Evolutionary conservation across 768 basidiomycete genomes (phyloP), one percentile per base, ranked within the genome.

Genomic region (Hypholoma fasciculare): DNA sequence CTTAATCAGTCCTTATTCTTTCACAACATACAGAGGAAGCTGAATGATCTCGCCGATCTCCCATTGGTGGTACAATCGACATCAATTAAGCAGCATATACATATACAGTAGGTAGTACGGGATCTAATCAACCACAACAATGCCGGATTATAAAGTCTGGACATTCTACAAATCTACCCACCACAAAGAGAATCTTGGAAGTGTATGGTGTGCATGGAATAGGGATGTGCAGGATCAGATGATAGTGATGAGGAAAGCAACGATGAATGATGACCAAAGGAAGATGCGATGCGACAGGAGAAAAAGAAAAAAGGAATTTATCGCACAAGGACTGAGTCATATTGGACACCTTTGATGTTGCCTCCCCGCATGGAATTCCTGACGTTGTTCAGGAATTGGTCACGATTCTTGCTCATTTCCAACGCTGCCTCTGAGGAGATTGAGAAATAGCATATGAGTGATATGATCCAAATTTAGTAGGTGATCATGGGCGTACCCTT

Each of bases 1-100:
- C n/a, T 73, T 97, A 13, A 88, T 96, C 67, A 96, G 92, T 69
- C 94, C 94, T 4, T 94, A 88, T 72, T 90, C 90, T 3, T 97
- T 86, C 70, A 95, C 94, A 13, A 96, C 95, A 6, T 97, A 96
- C 69, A 79, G 93, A 61, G 95, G 95, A n/a, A 96, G 92, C 72
- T 93, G 65, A 71, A 58, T 53, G 58, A 37, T 30, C n/a, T 17
- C 19, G 40, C 44, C 23, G 43, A 52, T 57, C 42, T 44, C n/a
- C 43, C 27, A 57, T 61, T 55, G 57, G 63, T 52, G 61, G 56
- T 63, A 69, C 64, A 61, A 61, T 49, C 46, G 51, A 51, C 54
- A 46, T 62, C 50, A 63, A 65, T 68, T 68, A 69, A 61, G 59
- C 53, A 71, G 64, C 60, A 52, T 59, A 56, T 65, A 63, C 59